Base-by-base conservation (phyloP, 306 rosid species). In the Fagus crenata region DNA sequence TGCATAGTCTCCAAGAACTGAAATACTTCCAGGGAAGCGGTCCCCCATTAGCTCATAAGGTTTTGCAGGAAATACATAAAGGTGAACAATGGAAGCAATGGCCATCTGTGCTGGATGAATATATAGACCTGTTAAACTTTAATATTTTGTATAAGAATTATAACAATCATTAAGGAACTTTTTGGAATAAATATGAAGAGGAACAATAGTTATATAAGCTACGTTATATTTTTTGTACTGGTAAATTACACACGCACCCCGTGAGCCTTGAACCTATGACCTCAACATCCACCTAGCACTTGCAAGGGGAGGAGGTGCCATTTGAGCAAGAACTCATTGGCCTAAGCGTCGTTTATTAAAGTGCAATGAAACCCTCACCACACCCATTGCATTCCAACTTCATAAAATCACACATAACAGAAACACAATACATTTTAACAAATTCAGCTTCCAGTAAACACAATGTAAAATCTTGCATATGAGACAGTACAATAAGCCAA, bases 41-140 rank as follows among this genome's bases (percentile, higher is more conserved):
- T 96, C 99, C 78, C 99, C 99, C 99, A 96, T 90, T 74, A 88
- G 86, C 85, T 91, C 97, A 73, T 96, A 96, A 73, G 98, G 99
- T 87, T 91, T 92, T 75, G 99, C 91, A 36, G 99, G 91, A 81
- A 96, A 96, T 78, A 96, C 99, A 80, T 87, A 92, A 56, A 96
- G 91, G 89, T 96, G 99, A 81, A 96, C 96, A 73, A 89, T 53
- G 67, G 99, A 91, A 85, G 99, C 99, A 86, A 96, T 83, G 86
- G 87, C 92, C 99, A 96, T 96, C 99, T 96, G 99, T 75, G 84
- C 89, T 82, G 88, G 91, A 87, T 84, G 78, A 89, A 92, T 71
- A 79, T 75, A 80, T 82, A 85, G 72, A 78, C 82, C 81, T 87
- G 87, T 88, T 76, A 87, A 89, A 84, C 85, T 82, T 84, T 35